phyloP scores from a whole-genome alignment of 805 yeast genomes.

The Cephaloascus fragrans region DNA sequence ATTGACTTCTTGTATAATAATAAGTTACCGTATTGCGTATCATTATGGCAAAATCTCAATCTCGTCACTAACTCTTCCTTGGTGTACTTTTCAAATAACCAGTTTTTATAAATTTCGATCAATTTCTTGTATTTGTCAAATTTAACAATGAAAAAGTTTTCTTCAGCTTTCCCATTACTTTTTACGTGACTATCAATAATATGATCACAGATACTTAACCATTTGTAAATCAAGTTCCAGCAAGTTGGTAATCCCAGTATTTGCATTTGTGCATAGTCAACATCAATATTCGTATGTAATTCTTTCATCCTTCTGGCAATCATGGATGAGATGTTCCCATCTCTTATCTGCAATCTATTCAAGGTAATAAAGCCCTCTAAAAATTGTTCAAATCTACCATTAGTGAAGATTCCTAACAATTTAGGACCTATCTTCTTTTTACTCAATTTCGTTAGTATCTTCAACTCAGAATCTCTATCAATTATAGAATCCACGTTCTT shows the following conservation, averaged over 20 bases:
- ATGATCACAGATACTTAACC: conserved; percentile 42
- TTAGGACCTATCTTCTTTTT: conserved; percentile 79
- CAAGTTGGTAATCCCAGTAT: conserved; percentile 69
- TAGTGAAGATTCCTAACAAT: conserved; percentile 78
- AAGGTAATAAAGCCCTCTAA: conserved; percentile 75
- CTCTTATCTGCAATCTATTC: conserved; percentile 62
- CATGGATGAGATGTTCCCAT: conserved; percentile 66
- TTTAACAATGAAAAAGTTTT: conserved; percentile 29
- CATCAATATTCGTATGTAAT: conserved; percentile 68
- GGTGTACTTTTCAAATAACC: conserved; percentile 49
- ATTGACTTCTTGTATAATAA: conserved; percentile 46
- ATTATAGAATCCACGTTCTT: conserved; percentile 78
- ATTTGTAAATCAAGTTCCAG: conserved; percentile 63
- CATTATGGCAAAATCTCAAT: conserved; percentile 87
- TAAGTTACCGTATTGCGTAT: conserved; percentile 92
- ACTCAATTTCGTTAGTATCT: conserved; percentile 63
- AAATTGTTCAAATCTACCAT: conserved; percentile 93
- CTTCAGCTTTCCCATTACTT: conserved; percentile 12
- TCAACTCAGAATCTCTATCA: conserved; percentile 76
- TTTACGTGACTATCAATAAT: conserved; percentile 19
- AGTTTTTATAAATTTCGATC: conserved; percentile 45
- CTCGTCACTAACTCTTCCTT: conserved; percentile 29
- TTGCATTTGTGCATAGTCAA: conserved; percentile 43
- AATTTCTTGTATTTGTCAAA: conserved; percentile 40
- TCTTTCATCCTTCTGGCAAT: conserved; percentile 97